phyloP scores from a whole-genome alignment of 768 basidiomycete species.

The Mycena maculata region DNA sequence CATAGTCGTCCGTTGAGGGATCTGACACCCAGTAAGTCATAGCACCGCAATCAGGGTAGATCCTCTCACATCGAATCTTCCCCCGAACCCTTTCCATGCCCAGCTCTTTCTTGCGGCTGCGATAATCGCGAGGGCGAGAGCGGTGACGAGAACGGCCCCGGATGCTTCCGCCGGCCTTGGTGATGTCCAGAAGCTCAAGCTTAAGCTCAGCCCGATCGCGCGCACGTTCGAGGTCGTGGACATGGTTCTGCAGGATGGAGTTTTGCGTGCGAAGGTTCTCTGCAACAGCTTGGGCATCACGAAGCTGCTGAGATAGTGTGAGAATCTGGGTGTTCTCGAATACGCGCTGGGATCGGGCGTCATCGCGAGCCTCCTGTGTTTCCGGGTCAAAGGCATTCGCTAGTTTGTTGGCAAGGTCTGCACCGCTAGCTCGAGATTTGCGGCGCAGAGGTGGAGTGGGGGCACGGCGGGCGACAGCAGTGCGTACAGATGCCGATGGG shows the following conservation, averaged over 20 bases:
- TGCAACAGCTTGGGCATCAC: constrained; percentile 10
- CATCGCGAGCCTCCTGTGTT: not conserved
- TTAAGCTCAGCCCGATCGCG: constrained; percentile 32
- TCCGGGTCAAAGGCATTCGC: constrained; percentile 1
- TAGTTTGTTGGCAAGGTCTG: constrained; percentile 7
- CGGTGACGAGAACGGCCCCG: constrained; percentile 9
- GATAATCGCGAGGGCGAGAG: too few species aligned
- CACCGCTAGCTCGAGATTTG: not conserved
- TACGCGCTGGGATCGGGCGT: constrained; percentile 10
- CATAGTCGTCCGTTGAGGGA: too few species aligned
- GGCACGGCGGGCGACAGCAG: too few species aligned
- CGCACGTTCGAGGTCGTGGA: constrained; percentile 24
- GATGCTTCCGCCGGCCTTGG: not conserved
- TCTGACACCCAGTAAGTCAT: too few species aligned
- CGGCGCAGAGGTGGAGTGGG: constrained; percentile 5
- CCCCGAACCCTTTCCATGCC: too few species aligned
- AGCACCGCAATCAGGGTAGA: too few species aligned
- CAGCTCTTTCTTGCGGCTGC: too few species aligned
- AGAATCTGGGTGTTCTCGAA: constrained; percentile 14
- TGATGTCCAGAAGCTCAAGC: constrained; percentile 7
- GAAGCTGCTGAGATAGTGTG: constrained; percentile 16
- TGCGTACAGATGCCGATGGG: too few species aligned
- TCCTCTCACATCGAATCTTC: too few species aligned
- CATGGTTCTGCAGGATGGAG: constrained; percentile 15
- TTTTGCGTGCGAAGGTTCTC: constrained; percentile 28